These are phyloP conservation scores for Populus ilicifolia DNA, from an alignment of 345 rosid species.

Conservation along the genomic window DNA sequence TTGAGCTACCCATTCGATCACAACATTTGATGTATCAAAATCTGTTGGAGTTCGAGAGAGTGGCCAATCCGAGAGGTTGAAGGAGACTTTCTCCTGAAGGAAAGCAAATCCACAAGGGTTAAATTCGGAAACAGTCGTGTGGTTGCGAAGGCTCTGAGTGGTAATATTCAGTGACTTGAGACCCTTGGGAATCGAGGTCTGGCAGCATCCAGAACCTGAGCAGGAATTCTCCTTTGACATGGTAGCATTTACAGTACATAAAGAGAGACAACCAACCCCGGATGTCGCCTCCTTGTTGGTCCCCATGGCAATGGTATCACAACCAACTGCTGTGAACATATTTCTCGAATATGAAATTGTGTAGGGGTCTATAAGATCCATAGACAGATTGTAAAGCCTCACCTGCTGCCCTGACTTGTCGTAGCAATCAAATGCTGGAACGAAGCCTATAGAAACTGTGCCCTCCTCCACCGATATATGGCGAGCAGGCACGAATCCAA, in stretches of 20 bases:
- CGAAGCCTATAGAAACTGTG: neutral
- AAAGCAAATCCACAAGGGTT: constrained; percentile 15
- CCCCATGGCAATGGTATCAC: constrained; percentile 3
- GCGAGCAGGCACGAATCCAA: neutral
- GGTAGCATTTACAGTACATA: neutral
- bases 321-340: constrained; percentile 29
- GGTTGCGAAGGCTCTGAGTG: accelerated
- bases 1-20: constrained; percentile 19
- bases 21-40: neutral
- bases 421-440: constrained; percentile 4
- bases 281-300: neutral
- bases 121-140: neutral
- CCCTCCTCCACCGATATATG: constrained; percentile 7
- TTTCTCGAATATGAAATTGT: constrained; percentile 15
- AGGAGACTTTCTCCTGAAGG: constrained; percentile 8
- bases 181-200: neutral
- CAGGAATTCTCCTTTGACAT: neutral
- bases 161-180: neutral
- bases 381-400: accelerated
- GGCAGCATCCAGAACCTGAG: neutral
- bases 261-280: constrained; percentile 12
- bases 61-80: neutral
- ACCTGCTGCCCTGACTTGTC: neutral
- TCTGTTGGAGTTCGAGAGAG: neutral
- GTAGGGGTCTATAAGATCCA: neutral